Conservation (phyloP, 1,284 basidiomycete species). For the Acaromyces ingoldii region DNA sequence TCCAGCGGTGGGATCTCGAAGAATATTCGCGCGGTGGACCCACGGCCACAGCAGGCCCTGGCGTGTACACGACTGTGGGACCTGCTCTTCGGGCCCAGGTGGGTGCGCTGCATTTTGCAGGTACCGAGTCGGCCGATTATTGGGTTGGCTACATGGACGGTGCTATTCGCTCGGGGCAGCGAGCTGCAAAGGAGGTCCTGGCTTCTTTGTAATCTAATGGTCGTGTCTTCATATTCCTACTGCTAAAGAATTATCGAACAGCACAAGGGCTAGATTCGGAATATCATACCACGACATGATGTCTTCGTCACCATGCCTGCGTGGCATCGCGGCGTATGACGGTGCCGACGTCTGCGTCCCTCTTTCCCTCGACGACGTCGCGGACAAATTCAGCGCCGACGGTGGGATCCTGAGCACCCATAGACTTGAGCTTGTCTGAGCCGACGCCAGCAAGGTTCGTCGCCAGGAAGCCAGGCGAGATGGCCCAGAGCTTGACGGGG, state of each 20-base stretch:
- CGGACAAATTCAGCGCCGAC: neutral
- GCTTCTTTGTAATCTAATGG: too few species aligned
- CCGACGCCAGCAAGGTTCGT: neutral
- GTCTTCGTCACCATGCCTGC: too few species aligned
- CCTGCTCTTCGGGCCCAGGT: too few species aligned
- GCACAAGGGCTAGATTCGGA: too few species aligned
- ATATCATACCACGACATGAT: too few species aligned
- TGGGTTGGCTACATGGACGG: slow-evolving; percentile 14
- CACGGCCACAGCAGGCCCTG: neutral
- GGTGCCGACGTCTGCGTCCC: neutral
- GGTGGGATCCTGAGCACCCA: neutral
- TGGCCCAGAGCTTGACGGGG: neutral
- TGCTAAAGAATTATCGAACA: too few species aligned
- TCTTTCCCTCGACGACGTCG: neutral
- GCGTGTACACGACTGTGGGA: neutral
- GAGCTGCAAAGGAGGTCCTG: slow-evolving; percentile 10
- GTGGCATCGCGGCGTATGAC: too few species aligned
- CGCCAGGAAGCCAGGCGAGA: neutral
- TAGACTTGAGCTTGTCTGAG: neutral
- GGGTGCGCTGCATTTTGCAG: slow-evolving; percentile 12
- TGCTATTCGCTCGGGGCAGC: slow-evolving; percentile 6
- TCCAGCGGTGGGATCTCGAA: slow-evolving; percentile 10
- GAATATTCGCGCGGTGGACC: slow-evolving; percentile 11
- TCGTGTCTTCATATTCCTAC: too few species aligned
- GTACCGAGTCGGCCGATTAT: slow-evolving; percentile 9